Percentiles rank a stretch among this genome's conserved stretches.
Evolutionary conservation across 352 stramenopile species (phyloP).

Genomic region (Phytopythium ostracodes): DNA sequence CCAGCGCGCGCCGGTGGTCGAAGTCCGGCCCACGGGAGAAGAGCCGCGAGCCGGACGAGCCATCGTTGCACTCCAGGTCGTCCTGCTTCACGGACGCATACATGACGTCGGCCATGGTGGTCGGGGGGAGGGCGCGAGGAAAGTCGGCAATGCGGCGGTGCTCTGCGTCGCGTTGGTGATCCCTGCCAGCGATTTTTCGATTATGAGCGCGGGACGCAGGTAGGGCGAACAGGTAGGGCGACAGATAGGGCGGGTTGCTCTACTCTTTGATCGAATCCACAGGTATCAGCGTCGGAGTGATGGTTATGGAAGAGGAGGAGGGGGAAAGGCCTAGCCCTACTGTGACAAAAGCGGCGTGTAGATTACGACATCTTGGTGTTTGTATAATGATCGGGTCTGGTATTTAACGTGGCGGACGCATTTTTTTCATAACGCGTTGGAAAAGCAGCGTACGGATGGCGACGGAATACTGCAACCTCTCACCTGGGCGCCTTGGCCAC

Average conservation of each 20-base stretch:
- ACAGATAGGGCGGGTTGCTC: not conserved
- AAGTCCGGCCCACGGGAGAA: conserved; percentile 53
- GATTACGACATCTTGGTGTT: not conserved
- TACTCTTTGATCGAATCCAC: not conserved
- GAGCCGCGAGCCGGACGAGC: conserved; percentile 17
- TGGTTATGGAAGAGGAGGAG: conserved; percentile 8
- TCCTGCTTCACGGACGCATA: conserved; percentile 72
- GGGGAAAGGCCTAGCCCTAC: not conserved
- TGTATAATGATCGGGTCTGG: no score
- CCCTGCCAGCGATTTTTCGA: not conserved
- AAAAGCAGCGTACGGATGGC: no score
- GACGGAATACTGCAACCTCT: no score
- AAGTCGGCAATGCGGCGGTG: no score
- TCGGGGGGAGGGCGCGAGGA: not conserved
- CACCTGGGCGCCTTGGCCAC: no score
- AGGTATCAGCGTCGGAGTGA: conserved; percentile 1
- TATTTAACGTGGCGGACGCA: no score
- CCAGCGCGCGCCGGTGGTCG: conserved; percentile 32
- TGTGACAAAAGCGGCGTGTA: no score
- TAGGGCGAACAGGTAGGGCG: not conserved
- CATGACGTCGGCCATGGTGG: conserved; percentile 36
- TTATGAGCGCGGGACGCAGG: not conserved
- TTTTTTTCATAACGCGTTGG: no score
- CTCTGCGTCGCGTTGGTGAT: not conserved
- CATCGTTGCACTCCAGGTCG: conserved; percentile 53